These are phyloP conservation scores for Lentinus polychrous DNA, from an alignment of 1,284 basidiomycete genomes.

Conservation along the genomic window DNA sequence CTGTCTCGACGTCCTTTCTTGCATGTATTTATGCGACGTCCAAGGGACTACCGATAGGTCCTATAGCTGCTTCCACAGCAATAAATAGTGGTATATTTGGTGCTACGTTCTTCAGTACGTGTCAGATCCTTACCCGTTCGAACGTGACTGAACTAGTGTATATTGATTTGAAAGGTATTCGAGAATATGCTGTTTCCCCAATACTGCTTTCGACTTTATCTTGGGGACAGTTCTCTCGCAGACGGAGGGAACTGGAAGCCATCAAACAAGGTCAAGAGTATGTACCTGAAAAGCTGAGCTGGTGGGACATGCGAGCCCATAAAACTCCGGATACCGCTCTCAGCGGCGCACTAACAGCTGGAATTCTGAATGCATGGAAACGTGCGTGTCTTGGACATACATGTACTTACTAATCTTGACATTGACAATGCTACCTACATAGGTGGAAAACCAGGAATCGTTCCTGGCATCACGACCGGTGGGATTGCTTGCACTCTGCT, in stretches of 20 bases:
- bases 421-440: neutral
- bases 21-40: conserved; percentile 50
- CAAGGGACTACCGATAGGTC: conserved; percentile 32
- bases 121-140: neutral
- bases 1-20: conserved; percentile 29
- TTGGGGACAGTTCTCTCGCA: conserved; percentile 28
- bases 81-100: conserved; percentile 63
- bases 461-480: conserved; percentile 50
- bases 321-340: conserved; percentile 55
- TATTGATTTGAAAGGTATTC: conserved; percentile 39
- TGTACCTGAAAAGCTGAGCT: conserved; percentile 22
- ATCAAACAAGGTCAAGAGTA: conserved; percentile 13
- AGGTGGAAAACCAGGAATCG: conserved; percentile 36
- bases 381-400: conserved; percentile 25
- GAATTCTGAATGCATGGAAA: conserved; percentile 39
- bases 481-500: conserved; percentile 47
- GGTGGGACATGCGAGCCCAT: conserved; percentile 46
- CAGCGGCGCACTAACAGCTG: conserved; percentile 59
- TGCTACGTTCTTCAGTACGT: conserved; percentile 65
- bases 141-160: neutral
- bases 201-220: conserved; percentile 33
- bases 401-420: neutral
- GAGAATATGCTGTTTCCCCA: conserved; percentile 62
- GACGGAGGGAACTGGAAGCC: conserved; percentile 30
- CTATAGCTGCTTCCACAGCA: conserved; percentile 44